Evolutionary conservation across 768 basidiomycete genomes (phyloP).

Genomic region (Leucocoprinus sp.): DNA sequence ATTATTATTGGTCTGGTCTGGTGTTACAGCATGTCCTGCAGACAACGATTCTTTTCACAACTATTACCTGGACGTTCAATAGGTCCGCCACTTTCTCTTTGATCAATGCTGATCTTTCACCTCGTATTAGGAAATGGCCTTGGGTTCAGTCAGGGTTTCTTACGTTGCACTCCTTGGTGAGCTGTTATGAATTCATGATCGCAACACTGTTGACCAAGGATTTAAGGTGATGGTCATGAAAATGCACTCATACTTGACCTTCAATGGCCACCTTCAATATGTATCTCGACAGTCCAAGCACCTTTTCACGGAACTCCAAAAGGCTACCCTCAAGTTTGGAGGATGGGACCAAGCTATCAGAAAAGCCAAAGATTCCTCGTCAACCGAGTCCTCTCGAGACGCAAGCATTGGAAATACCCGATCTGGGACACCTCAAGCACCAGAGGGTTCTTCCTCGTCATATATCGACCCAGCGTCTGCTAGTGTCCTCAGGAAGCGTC

Average conservation of each 20-base stretch:
- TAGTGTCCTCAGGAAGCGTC: constrained; percentile 47
- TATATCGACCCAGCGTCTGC: constrained; percentile 48
- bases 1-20: constrained; percentile 69
- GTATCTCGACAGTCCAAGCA: constrained; percentile 38
- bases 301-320: constrained; percentile 36
- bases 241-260: constrained; percentile 88
- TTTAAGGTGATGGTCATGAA: constrained; percentile 82
- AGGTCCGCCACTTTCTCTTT: constrained; percentile 32
- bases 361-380: constrained; percentile 38
- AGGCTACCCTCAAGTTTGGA: constrained; percentile 42
- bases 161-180: constrained; percentile 75
- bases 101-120: neutral
- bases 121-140: constrained; percentile 71
- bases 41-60: constrained; percentile 57
- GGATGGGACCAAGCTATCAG: constrained; percentile 59
- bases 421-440: constrained; percentile 34
- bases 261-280: constrained; percentile 76
- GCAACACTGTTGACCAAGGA: neutral
- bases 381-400: constrained; percentile 12
- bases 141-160: constrained; percentile 96
- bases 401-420: constrained; percentile 25
- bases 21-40: constrained; percentile 79
- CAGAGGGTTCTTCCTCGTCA: constrained; percentile 40
- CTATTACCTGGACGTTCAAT: constrained; percentile 88
- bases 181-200: constrained; percentile 15